Percentiles rank a stretch among this genome's conserved stretches.
Conservation (phyloP, 2,329 filamentous ascomycete genomes). For the Curvularia eragrostidis region DNA sequence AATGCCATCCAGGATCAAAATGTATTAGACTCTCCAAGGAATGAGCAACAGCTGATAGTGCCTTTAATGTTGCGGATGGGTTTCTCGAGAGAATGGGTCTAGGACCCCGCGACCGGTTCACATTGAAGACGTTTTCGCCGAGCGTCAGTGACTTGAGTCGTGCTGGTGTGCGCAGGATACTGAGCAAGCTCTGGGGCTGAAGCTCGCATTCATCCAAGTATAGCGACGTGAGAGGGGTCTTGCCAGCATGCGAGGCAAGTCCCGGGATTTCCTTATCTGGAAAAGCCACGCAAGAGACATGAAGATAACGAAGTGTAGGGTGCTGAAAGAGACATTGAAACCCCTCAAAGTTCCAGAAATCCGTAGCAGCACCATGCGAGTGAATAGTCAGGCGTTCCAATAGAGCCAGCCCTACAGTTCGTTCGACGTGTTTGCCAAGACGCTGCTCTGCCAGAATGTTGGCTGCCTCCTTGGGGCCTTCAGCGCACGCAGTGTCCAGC, state of each 20-base stretch:
- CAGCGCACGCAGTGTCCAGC: slow-evolving; percentile 35
- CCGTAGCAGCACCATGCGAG: slow-evolving; percentile 40
- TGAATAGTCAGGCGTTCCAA: slow-evolving; percentile 44
- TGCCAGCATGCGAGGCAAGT: slow-evolving; percentile 26
- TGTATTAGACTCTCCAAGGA: slow-evolving; percentile 42
- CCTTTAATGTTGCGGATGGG: slow-evolving; percentile 29
- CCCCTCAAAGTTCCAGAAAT: slow-evolving; percentile 43
- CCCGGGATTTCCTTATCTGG: slow-evolving; percentile 24
- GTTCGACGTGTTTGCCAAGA: slow-evolving; percentile 20
- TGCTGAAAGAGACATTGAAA: slow-evolving; percentile 48
- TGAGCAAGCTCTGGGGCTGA: slow-evolving; percentile 27
- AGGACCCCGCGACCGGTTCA: slow-evolving; percentile 17
- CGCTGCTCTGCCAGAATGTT: slow-evolving; percentile 22
- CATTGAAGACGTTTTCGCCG: slow-evolving; percentile 45
- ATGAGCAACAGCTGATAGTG: slow-evolving; percentile 38
- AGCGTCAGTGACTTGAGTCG: slow-evolving; percentile 41
- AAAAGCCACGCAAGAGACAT: slow-evolving; percentile 43
- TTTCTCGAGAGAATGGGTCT: slow-evolving; percentile 27
- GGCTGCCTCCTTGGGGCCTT: slow-evolving; percentile 22
- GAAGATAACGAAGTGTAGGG: slow-evolving; percentile 41
- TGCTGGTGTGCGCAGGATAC: slow-evolving; percentile 39
- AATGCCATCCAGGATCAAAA: slow-evolving; percentile 33
- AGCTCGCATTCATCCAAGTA: slow-evolving; percentile 48
- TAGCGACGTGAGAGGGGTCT: slow-evolving; percentile 41
- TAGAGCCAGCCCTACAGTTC: slow-evolving; percentile 35